Evolutionary conservation across 2,329 filamentous ascomycete genomes (phyloP).

Genomic region (Aspergillus costaricaensis): DNA sequence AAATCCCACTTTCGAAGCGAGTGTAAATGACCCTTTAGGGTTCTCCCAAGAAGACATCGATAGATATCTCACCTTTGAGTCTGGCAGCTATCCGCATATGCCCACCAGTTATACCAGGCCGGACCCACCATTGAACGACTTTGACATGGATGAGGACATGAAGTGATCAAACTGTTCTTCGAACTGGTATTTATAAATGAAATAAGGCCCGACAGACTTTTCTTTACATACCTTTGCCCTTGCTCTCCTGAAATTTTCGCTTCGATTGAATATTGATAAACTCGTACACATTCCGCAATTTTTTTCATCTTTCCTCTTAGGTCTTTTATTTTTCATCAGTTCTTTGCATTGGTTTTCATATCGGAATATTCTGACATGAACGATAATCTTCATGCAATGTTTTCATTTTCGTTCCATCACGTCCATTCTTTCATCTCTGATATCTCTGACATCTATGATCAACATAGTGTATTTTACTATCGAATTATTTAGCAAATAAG

Average conservation of each 20-base stretch:
- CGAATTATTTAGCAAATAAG: no score
- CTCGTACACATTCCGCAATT: not conserved
- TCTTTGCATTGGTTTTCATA: not conserved
- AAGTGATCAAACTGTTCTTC: not conserved
- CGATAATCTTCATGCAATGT: no score
- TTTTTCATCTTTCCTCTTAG: no score
- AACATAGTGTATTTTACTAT: no score
- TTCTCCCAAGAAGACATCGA: not conserved
- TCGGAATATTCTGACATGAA: not conserved
- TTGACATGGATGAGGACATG: not conserved
- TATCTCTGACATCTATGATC: no score
- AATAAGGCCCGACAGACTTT: not conserved
- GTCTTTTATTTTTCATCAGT: not conserved
- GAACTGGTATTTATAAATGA: not conserved
- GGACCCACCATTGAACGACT: not conserved
- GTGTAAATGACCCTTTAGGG: not conserved
- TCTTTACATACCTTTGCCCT: not conserved
- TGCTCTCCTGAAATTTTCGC: not conserved
- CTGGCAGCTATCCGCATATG: not conserved
- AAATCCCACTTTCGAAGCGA: no score
- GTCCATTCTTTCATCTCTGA: no score
- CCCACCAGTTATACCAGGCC: not conserved
- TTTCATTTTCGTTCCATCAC: rapidly evolving
- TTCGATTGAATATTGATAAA: not conserved
- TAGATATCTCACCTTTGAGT: not conserved